phyloP scores from a whole-genome alignment of 768 basidiomycete species.

The Clitopilus hobsonii region DNA sequence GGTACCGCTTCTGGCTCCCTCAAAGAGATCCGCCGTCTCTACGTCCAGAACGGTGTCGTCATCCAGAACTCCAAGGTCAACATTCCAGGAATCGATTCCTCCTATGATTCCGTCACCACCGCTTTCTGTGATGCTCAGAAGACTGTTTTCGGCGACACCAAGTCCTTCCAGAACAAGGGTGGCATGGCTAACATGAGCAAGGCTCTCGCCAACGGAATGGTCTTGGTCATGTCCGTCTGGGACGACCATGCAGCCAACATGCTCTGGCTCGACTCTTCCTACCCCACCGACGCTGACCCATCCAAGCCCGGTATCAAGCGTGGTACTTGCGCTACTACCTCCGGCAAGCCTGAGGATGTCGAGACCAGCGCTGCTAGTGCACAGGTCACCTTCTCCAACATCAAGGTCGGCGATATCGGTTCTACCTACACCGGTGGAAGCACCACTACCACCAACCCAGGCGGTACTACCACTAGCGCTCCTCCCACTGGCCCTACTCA shows the following conservation, averaged over 20 bases:
- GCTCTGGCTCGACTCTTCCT: slow-evolving; percentile 54
- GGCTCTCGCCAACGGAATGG: slow-evolving; percentile 38
- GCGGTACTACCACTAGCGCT: slow-evolving; percentile 11
- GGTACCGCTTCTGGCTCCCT: slow-evolving; percentile 42
- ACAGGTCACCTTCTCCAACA: slow-evolving; percentile 50
- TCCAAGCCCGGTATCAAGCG: slow-evolving; percentile 39
- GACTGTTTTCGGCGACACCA: slow-evolving; percentile 41
- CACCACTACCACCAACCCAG: slow-evolving; percentile 7
- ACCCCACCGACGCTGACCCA: slow-evolving; percentile 31
- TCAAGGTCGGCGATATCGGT: slow-evolving; percentile 45
- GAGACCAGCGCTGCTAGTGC: slow-evolving; percentile 33
- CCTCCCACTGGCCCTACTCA: slow-evolving; percentile 23
- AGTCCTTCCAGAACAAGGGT: slow-evolving; percentile 38
- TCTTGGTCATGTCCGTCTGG: slow-evolving; percentile 47
- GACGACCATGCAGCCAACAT: slow-evolving; percentile 51
- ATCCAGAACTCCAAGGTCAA: slow-evolving; percentile 45
- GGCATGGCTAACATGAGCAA: slow-evolving; percentile 30
- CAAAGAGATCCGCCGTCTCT: slow-evolving; percentile 49
- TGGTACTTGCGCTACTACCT: slow-evolving; percentile 44
- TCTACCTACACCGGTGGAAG: slow-evolving; percentile 31
- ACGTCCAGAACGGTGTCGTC: slow-evolving; percentile 49
- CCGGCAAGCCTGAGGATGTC: slow-evolving; percentile 40
- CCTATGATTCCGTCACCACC: slow-evolving; percentile 43
- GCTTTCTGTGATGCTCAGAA: slow-evolving; percentile 45
- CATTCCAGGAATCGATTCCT: slow-evolving; percentile 34